Conservation (phyloP, 108 stramenopile species). For the Cyclostephanos invisitatus region DNA sequence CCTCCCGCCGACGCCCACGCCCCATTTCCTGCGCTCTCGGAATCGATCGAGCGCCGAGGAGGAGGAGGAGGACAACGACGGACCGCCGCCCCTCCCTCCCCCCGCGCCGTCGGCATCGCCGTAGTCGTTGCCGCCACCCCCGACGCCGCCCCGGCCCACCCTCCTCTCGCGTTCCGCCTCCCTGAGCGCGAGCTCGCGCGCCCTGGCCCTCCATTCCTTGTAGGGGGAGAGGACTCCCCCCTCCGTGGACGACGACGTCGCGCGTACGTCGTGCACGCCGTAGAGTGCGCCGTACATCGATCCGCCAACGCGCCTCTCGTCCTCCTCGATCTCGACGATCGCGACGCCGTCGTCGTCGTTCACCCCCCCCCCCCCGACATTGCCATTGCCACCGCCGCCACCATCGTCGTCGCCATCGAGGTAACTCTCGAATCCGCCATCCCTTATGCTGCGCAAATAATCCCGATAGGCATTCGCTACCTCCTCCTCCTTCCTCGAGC, state of each 20-base stretch:
- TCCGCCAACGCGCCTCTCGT: constrained; percentile 3
- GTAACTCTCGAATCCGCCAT: constrained; percentile 46
- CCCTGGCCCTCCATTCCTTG: constrained; percentile 25
- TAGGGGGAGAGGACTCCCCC: constrained; percentile 12
- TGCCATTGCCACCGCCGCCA: neutral
- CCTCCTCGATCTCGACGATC: constrained; percentile 21
- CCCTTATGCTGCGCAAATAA: constrained; percentile 42
- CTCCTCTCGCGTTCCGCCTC: constrained; percentile 3
- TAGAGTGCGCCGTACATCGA: constrained; percentile 27
- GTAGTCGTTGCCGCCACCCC: neutral
- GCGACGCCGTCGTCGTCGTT: constrained; percentile 6
- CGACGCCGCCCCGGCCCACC: neutral
- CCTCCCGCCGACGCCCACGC: neutral
- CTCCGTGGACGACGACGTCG: neutral
- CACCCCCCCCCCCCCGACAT: neutral
- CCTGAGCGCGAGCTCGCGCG: neutral
- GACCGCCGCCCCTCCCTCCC: neutral
- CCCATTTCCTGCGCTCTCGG: neutral
- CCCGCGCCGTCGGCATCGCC: neutral
- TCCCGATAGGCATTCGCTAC: constrained; percentile 41
- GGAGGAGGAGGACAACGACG: neutral
- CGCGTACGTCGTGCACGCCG: constrained; percentile 24
- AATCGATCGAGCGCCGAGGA: constrained; percentile 2
- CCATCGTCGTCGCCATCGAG: constrained; percentile 11
- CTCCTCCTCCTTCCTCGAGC: constrained; percentile 23